Conservation (phyloP, 2,329 filamentous ascomycete species). For the Diaporthe australafricana region DNA sequence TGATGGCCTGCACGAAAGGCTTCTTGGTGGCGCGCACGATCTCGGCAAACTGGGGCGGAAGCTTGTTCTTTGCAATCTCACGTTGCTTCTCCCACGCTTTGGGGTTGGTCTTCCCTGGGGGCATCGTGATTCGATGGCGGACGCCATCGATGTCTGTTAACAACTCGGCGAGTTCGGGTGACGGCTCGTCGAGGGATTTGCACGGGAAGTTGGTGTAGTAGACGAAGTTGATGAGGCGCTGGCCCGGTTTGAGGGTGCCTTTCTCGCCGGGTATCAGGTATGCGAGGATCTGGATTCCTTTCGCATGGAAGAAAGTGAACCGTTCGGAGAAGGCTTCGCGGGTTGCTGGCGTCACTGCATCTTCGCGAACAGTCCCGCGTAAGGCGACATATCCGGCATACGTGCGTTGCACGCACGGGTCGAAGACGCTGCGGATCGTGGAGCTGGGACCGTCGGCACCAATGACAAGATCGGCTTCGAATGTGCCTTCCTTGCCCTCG, state of each 20-base stretch:
- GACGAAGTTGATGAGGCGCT: constrained; percentile 57
- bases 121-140: constrained; percentile 50
- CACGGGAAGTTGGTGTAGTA: constrained; percentile 56
- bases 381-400: constrained; percentile 56
- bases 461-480: constrained; percentile 52
- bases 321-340: constrained; percentile 49
- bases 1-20: constrained; percentile 56
- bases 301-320: constrained; percentile 54
- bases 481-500: constrained; percentile 45
- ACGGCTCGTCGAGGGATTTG: constrained; percentile 40
- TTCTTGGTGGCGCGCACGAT: constrained; percentile 51
- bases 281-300: constrained; percentile 52
- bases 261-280: constrained; percentile 55
- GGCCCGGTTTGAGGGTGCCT: constrained; percentile 51
- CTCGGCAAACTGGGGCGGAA: constrained; percentile 55
- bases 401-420: constrained; percentile 44
- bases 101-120: constrained; percentile 48
- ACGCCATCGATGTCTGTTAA: constrained; percentile 49
- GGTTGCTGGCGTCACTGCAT: constrained; percentile 49
- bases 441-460: constrained; percentile 57
- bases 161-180: constrained; percentile 46
- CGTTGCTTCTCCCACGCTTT: constrained; percentile 51
- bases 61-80: constrained; percentile 44
- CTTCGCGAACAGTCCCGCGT: constrained; percentile 54
- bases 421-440: constrained; percentile 49